Evolutionary conservation across 208 protist species (phyloP), one percentile per base, ranked within the genome.

Genomic region (Herpetomonas tarakana): DNA sequence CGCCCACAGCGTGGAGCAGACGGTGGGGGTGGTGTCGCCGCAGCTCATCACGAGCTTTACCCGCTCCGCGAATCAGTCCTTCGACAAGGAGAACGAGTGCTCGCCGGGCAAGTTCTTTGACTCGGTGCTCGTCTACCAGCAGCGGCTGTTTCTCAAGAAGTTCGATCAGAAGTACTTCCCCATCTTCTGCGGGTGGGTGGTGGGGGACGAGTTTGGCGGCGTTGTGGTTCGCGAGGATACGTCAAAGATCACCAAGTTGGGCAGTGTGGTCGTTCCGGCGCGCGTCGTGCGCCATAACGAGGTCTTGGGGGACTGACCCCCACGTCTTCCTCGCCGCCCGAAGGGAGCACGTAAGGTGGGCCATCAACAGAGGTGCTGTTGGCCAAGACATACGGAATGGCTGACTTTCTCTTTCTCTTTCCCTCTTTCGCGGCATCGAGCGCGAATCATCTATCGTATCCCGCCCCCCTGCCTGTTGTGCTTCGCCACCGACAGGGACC

Each of bases 131-230:
- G 69, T 94, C 19, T 92, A 85, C 62, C 84, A 92, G 68, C 47
- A 71, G 25, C 74, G 84, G 18, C 60, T 83, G 31, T 87, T 88
- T 46, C 65, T 90, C 12, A 84, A 84, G 53, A 78, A 77, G 54
- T 92, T 91, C 47, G 78, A 87, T 21, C 44, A 74, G 6, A 81
- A 83, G 65, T 92, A 83, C 70, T 83, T 86, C 51, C 85, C 80
- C 26, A 92, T 90, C 29, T 91, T 94, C 63, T 88, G 84, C 41
- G 82, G 62, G 3, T 94, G 88, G 85, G 78, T 84, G 63, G 58
- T 89, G 19, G 78, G 78, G 14, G 81, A 86, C 12, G 68, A 86
- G 57, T 90, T 90, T 44, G 71, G 62, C 24, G 84, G 84, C 38
- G 52, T 94, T 31, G 80, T 88, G 1, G 78, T 92, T 24, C 84